Conservation (phyloP, 140 eudicot genomes). For the Stevia rebaudiana region DNA sequence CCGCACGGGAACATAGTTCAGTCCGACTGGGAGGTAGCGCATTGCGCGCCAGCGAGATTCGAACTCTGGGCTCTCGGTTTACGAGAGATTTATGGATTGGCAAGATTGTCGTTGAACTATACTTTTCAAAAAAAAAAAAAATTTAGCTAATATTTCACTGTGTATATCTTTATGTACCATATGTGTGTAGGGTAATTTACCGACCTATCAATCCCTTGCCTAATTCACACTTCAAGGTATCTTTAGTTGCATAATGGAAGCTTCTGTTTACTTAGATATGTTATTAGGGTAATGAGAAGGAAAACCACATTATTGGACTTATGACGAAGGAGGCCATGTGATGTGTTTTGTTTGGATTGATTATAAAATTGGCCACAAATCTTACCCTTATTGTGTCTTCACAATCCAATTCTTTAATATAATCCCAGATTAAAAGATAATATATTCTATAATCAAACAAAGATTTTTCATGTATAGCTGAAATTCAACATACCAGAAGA, state of each 20-base stretch:
- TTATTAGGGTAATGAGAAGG: conserved; percentile 12
- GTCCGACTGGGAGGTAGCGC: too few species aligned
- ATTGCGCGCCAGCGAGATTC: too few species aligned
- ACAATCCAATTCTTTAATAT: conserved; percentile 2
- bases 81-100: too few species aligned
- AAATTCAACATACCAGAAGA: neutral
- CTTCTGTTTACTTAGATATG: neutral
- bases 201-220: conserved; percentile 10
- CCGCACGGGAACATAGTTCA: too few species aligned
- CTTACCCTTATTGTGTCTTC: neutral
- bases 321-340: conserved; percentile 21
- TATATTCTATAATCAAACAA: neutral
- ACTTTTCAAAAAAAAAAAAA: too few species aligned
- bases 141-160: neutral
- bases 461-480: neutral
- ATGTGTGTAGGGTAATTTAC: neutral
- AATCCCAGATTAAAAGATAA: neutral
- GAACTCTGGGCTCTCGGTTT: too few species aligned
- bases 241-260: conserved; percentile 14
- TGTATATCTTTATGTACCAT: neutral
- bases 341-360: conserved; percentile 15
- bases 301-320: conserved; percentile 21
- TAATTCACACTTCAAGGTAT: conserved; percentile 10
- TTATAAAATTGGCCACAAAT: conserved; percentile 16
- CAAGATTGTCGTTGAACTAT: too few species aligned